These are phyloP conservation scores for California macrophylla DNA, from an alignment of 441 rosid genomes.

Conservation along the genomic window DNA sequence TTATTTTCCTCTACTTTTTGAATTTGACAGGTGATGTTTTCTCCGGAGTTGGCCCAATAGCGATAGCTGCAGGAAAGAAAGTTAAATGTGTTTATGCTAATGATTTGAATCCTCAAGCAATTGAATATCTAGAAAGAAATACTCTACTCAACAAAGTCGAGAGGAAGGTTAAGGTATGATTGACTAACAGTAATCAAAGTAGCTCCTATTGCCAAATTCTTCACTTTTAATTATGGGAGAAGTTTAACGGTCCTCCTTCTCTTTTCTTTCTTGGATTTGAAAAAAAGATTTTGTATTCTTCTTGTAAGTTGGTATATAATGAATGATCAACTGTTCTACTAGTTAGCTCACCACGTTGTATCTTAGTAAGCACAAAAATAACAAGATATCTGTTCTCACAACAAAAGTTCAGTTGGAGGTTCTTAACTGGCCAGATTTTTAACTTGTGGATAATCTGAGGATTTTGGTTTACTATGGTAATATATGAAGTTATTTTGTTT, in stretches of 20 bases:
- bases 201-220: not conserved
- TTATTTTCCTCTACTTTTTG: conserved; percentile 3
- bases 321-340: not conserved
- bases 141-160: conserved; percentile 69
- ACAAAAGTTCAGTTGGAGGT: not conserved
- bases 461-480: not conserved
- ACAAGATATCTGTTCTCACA: not conserved
- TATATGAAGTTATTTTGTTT: not conserved
- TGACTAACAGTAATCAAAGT: not conserved
- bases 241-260: not conserved
- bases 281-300: not conserved
- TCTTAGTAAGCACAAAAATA: not conserved
- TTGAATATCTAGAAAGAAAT: conserved; percentile 67
- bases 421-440: not conserved
- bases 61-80: conserved; percentile 69
- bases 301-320: not conserved
- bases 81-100: conserved; percentile 84
- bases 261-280: not conserved
- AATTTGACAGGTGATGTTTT: conserved; percentile 69
- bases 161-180: conserved; percentile 54
- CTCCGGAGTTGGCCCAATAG: conserved; percentile 73
- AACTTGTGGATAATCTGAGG: not conserved
- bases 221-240: not conserved
- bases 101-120: conserved; percentile 76
- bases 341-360: not conserved